Conservation (phyloP, 164 flowering plant genomes). For the Umbellularia californica region DNA sequence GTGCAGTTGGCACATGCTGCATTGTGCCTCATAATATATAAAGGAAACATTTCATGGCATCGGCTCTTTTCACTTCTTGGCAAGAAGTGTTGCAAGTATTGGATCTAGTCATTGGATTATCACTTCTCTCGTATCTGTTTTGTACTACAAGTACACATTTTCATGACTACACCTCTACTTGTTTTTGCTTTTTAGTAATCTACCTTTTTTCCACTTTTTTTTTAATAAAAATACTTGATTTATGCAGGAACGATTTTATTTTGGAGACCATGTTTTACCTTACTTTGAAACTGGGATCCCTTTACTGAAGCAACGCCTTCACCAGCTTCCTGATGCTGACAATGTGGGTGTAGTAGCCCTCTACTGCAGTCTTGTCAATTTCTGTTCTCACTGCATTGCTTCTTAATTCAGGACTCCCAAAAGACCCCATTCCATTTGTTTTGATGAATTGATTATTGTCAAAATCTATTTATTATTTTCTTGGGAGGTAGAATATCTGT, state of each 20-base stretch:
- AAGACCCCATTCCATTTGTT: background rate
- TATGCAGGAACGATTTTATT: constrained; percentile 88
- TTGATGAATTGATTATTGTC: background rate
- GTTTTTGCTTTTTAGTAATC: background rate
- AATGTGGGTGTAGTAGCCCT: constrained; percentile 40
- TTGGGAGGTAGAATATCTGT: background rate
- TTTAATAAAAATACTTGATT: background rate
- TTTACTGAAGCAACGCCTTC: constrained; percentile 75
- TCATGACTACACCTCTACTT: background rate
- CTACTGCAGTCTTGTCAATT: background rate
- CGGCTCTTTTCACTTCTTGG: too few relatives aligned
- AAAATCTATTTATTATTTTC: background rate
- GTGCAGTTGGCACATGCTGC: too few relatives aligned
- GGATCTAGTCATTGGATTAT: too few relatives aligned
- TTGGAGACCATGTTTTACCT: constrained; percentile 88
- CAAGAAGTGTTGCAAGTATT: too few relatives aligned
- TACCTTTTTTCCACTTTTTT: background rate
- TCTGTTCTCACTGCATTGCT: background rate
- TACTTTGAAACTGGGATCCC: constrained; percentile 95
- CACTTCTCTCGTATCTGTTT: too few relatives aligned
- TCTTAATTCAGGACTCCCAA: background rate
- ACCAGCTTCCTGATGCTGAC: constrained; percentile 75
- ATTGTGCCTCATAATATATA: too few relatives aligned
- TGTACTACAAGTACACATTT: background rate
- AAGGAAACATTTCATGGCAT: too few relatives aligned